Percentiles rank a stretch among this genome's conserved stretches.
Evolutionary conservation across 805 yeast species (phyloP).

Genomic region (Kodamaea fukazawae): DNA sequence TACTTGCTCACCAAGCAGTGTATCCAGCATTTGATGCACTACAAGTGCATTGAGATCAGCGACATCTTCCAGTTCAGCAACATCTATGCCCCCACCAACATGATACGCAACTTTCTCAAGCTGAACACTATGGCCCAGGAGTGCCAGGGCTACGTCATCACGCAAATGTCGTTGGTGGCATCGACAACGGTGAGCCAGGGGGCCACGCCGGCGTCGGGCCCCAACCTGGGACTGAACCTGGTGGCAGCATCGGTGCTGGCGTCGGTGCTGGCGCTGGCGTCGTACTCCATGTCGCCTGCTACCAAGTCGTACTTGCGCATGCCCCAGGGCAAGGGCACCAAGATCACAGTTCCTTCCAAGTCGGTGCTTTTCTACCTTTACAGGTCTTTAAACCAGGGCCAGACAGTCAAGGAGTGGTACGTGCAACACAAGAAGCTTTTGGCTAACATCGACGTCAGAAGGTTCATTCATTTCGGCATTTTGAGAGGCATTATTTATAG

Average conservation of each 20-base stretch:
- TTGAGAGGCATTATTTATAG: constrained; percentile 79
- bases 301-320: constrained; percentile 5
- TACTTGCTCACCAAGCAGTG: constrained; percentile 76
- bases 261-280: constrained; percentile 5
- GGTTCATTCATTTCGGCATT: constrained; percentile 85
- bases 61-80: constrained; percentile 90
- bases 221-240: constrained; percentile 4
- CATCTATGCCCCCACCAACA: constrained; percentile 84
- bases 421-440: constrained; percentile 57
- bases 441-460: constrained; percentile 70
- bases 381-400: constrained; percentile 74
- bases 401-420: constrained; percentile 79
- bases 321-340: neutral
- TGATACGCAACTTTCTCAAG: constrained; percentile 63
- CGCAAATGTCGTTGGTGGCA: constrained; percentile 16
- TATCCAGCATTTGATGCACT: constrained; percentile 86
- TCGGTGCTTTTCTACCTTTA: constrained; percentile 70
- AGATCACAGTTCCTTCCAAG: constrained; percentile 51
- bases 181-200: constrained; percentile 14
- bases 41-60: constrained; percentile 75
- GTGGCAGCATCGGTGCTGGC: constrained; percentile 1
- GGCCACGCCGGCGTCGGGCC: constrained; percentile 9
- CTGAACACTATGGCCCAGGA: constrained; percentile 67
- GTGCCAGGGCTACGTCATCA: constrained; percentile 78
- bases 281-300: constrained; percentile 8